Evolutionary conservation across 129 eudicot genomes (phyloP), one percentile per base, ranked within the genome.

Genomic region (Lonicera japonica): DNA sequence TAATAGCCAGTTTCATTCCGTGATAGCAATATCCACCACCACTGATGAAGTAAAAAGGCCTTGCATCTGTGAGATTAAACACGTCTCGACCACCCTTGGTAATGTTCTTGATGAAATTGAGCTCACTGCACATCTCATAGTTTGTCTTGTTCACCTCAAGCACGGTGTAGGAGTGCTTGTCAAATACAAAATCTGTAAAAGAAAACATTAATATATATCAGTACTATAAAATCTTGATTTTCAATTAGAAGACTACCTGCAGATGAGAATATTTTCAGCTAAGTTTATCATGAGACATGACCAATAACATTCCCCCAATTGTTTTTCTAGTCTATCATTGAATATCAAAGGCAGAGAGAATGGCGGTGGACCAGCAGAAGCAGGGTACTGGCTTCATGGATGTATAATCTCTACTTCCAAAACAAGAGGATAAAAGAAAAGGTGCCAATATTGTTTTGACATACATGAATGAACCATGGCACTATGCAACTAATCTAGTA

Each of bases 51-150:
- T 73, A 78, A 39, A 63, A 73, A 15, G 75, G 76, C 56, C 46
- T 73, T 3, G 79, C 69, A 18, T 69, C 60, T 10, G 75, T 73
- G 34, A 78, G 79, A 58, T 78, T 64, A 39, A 39, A 73, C 39
- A 78, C 83, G 21, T 78, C 79, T 7, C 79, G 64, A 14, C 83
- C 76, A 0, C 83, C 83, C 55, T 53, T 69, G 1, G 79, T 78
- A 5, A 78, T 45, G 51, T 78, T 78, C 29, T 11, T 64, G 15
- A 73, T 36, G 66, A 78, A 73, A 16, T 56, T 56, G 4, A 4
- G 50, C 62, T 78, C 79, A 11, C 25, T 60, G 71, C 83, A 78
- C 12, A 29, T 54, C 22, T 64, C 61, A 36, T 78, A 73, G 56
- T 67, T 66, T 21, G 73, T 63, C 48, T 34, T 38, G 73, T 78